Evolutionary conservation across 352 stramenopile species (phyloP).

Genomic region (Peronosclerospora sorghi): DNA sequence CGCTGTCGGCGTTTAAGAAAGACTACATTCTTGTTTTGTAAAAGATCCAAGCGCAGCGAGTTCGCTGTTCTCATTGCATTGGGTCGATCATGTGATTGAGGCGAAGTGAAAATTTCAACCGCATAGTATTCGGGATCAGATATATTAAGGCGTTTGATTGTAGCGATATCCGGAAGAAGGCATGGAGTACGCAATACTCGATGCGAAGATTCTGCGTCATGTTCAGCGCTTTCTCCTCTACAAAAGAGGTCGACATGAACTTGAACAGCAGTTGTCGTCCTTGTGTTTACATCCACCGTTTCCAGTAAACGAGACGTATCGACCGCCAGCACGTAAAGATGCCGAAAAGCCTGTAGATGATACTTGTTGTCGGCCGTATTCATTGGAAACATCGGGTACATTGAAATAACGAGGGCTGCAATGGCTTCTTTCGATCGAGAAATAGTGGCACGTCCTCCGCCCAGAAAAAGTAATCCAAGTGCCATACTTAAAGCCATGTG

Average conservation of each 20-base stretch:
- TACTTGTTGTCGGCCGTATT: conserved; percentile 92
- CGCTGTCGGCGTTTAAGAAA: conserved; percentile 43
- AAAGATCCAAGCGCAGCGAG: conserved; percentile 36
- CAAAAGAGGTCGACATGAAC: conserved; percentile 32
- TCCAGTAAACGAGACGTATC: conserved; percentile 63
- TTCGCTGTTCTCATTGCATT: conserved; percentile 33
- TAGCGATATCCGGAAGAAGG: conserved; percentile 51
- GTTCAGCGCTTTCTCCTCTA: neutral
- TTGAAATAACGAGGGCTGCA: conserved; percentile 88
- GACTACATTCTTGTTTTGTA: conserved; percentile 45
- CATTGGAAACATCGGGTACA: conserved; percentile 91
- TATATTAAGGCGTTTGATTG: conserved; percentile 46
- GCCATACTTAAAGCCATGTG: conserved; percentile 92
- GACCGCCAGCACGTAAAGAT: conserved; percentile 85
- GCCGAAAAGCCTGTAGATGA: conserved; percentile 79
- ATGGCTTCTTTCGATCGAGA: conserved; percentile 84
- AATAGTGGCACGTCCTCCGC: conserved; percentile 90
- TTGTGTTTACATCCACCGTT: conserved; percentile 62
- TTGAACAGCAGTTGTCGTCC: conserved; percentile 31
- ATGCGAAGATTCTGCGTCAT: conserved; percentile 8
- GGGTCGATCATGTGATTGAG: neutral
- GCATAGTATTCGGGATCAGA: conserved; percentile 44
- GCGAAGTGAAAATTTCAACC: conserved; percentile 42
- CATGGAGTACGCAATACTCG: conserved; percentile 47
- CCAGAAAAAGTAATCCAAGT: conserved; percentile 95